Percentiles rank a stretch among this genome's conserved stretches.
phyloP scores from a whole-genome alignment of 2,329 filamentous ascomycete species.

The Fusarium armeniacum region DNA sequence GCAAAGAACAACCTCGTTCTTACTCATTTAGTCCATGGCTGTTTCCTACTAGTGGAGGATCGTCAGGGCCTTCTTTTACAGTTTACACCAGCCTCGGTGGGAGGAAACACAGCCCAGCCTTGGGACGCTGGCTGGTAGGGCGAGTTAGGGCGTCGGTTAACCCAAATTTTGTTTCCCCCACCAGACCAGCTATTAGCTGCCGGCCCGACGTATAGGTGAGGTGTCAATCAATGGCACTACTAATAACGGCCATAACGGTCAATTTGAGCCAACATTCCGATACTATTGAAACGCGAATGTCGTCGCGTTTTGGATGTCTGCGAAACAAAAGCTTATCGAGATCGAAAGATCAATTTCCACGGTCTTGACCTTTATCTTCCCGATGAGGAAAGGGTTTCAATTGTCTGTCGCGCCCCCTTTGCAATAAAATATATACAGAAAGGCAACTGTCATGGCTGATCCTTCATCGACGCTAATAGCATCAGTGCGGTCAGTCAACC shows the following conservation, averaged over 20 bases:
- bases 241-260: constrained; percentile 32
- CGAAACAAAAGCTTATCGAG: not conserved
- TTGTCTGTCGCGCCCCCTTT: not conserved
- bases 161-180: too few species aligned
- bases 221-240: constrained; percentile 17
- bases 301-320: not conserved
- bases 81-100: not conserved
- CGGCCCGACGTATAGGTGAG: constrained; percentile 7
- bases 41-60: not conserved
- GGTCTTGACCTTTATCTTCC: not conserved
- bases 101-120: too few species aligned
- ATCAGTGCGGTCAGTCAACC: not conserved
- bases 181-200: constrained; percentile 1
- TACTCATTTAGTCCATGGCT: not conserved
- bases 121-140: too few species aligned
- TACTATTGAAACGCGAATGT: constrained; percentile 19
- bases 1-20: not conserved
- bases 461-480: not conserved
- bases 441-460: not conserved
- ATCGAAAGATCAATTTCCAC: not conserved
- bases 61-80: constrained; percentile 7
- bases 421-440: not conserved
- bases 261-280: constrained; percentile 12
- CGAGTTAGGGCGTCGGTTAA: too few species aligned
- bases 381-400: not conserved